These are phyloP conservation scores for Calcarisporium arbuscula DNA, from an alignment of 2,329 filamentous ascomycete species.

Conservation along the genomic window DNA sequence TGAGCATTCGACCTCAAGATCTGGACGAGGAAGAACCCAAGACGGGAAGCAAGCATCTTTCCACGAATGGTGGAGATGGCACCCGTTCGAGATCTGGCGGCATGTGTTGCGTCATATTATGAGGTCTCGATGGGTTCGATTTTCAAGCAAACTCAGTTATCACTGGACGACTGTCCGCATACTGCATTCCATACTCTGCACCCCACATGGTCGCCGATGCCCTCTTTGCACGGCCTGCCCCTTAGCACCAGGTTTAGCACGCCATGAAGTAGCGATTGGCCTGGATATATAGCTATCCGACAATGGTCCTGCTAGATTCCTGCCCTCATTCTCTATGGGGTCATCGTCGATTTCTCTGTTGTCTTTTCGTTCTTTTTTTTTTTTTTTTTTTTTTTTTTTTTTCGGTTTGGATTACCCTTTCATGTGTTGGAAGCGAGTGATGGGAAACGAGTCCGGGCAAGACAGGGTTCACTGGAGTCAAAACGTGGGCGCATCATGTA, in stretches of 20 bases:
- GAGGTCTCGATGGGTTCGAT: too few species aligned
- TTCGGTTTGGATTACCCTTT: too few species aligned
- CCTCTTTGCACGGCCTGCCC: too few species aligned
- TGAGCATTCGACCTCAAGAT: slow-evolving; percentile 85
- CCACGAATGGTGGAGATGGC: slow-evolving; percentile 34
- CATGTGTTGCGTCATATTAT: slow-evolving; percentile 47
- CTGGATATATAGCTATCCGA: too few species aligned
- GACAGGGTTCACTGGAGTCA: slow-evolving; percentile 18
- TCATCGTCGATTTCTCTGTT: slow-evolving; percentile 10
- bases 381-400: slow-evolving; percentile 5
- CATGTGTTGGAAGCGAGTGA: slow-evolving; percentile 11
- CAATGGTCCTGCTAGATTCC: too few species aligned
- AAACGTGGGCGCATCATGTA: slow-evolving; percentile 18
- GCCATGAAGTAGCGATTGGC: too few species aligned
- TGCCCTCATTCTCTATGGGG: too few species aligned
- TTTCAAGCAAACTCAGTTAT: too few species aligned
- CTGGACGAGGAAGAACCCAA: slow-evolving; percentile 76
- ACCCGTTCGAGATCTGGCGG: slow-evolving; percentile 33
- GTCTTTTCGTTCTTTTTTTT: slow-evolving; percentile 11
- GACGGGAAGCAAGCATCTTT: slow-evolving; percentile 48
- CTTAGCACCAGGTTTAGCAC: too few species aligned
- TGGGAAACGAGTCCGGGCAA: slow-evolving; percentile 13
- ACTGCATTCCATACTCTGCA: too few species aligned
- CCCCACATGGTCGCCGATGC: too few species aligned
- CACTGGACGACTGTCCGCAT: too few species aligned